Base-by-base conservation (phyloP, 176 grass and related monocot species). In the bread wheat (Triticum aestivum) region DNA sequence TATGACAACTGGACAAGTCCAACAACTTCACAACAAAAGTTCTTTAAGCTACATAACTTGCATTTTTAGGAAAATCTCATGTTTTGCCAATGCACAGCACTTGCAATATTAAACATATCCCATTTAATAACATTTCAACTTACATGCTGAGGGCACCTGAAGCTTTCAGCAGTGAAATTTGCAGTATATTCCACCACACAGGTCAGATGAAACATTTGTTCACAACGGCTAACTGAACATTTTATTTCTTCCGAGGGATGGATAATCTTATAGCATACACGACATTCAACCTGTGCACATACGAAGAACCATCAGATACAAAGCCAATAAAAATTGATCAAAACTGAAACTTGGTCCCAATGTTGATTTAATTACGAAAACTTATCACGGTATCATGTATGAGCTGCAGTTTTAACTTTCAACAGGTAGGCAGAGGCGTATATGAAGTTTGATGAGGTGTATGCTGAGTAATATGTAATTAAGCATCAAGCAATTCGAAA, bases 141-240 rank as follows among this genome's bases (percentile, higher is more conserved):
- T 92, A 97, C 94, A 90, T 97, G 94, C 82, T 90, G 92, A 87
- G 94, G 92, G 67, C 94, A 97, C 73, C 74, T 92, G 72, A 97
- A 87, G 85, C 77, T 82, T 87, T 91, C 88, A 18, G 68, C 35
- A 0, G 35, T 44, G 61, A 87, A 80, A 34, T 88, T 85, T 87
- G 79, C 67, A 87, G 77, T 83, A 70, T 82, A 83, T 82, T 76
- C 63, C 65, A 80, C 89, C 18, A 69, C 90, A 80, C 94, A 97
- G 47, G 34, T 85, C 51, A 63, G 68, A 75, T 97, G 92, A 71
- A 94, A 97, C n/a, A 51, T 39, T 61, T 88, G 84, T 83, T 12
- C 64, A 84, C 94, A 97, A 30, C 81, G 71, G 44, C 9, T 64
- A 86, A 97, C 90, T 4, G 80, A 62, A 81, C 94, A 97, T 86